Evolutionary conservation across 108 stramenopile species (phyloP).

Genomic region (Seminavis robusta): DNA sequence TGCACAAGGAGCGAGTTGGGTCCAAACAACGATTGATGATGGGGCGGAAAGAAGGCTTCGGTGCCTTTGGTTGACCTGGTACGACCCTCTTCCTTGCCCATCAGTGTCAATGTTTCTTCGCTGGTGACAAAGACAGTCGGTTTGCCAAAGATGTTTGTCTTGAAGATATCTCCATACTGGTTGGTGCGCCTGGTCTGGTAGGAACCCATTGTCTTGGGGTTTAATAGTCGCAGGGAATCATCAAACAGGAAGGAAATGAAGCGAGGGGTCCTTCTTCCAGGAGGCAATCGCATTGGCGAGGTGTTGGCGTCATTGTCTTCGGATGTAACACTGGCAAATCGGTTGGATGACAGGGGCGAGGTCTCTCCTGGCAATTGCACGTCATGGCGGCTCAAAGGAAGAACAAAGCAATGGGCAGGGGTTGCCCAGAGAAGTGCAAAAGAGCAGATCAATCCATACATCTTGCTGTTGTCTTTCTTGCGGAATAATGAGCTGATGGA

Average conservation of each 20-base stretch:
- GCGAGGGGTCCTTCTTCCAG: neutral
- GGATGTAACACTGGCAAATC: no score
- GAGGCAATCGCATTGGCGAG: neutral
- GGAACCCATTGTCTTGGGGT: conserved; percentile 25
- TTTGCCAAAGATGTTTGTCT: conserved; percentile 11
- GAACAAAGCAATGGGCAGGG: no score
- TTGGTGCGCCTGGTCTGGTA: no score
- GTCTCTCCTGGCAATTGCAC: no score
- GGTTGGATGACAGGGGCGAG: no score
- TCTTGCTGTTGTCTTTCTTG: no score
- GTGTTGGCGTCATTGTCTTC: neutral
- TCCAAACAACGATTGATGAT: conserved; percentile 28
- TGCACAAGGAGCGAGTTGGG: conserved; percentile 20
- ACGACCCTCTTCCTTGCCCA: conserved; percentile 17
- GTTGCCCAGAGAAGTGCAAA: no score
- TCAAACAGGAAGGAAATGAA: conserved; percentile 16
- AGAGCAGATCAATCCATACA: no score
- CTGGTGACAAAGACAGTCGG: conserved; percentile 26
- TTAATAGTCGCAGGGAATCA: conserved; percentile 22
- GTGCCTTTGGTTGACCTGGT: no score
- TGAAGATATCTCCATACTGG: conserved; percentile 13
- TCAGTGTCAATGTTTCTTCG: conserved; percentile 2
- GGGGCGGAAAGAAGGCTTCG: conserved; percentile 33
- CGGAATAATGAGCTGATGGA: no score
- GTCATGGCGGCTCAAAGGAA: no score